Evolutionary conservation across 2,329 filamentous ascomycete species (phyloP).

Genomic region (Hymenoscyphus salicellus): DNA sequence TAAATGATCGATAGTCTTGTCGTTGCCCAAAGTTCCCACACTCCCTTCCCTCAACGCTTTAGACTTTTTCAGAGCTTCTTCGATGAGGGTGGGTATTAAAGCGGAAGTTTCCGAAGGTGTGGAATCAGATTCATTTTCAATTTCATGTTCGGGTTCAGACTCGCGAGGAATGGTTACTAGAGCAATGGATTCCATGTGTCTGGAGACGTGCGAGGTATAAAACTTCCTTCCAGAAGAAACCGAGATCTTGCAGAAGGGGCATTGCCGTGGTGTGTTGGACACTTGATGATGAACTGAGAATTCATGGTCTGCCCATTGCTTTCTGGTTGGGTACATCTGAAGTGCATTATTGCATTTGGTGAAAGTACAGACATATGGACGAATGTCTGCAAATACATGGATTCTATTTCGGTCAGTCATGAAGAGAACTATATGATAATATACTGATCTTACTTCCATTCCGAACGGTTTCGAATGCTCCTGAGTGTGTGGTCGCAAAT

Average conservation of each 20-base stretch:
- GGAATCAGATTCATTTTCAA: constrained; percentile 45
- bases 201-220: not conserved
- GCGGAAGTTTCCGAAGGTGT: constrained; percentile 43
- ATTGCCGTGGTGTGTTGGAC: not conserved
- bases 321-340: not conserved
- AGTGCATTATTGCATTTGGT: not conserved
- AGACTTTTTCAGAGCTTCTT: no score
- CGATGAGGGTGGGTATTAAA: no score
- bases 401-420: not conserved
- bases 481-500: not conserved
- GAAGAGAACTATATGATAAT: no score
- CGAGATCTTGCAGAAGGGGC: not conserved
- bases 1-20: no score
- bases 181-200: not conserved
- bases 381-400: not conserved
- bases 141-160: not conserved
- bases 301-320: not conserved
- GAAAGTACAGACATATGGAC: not conserved
- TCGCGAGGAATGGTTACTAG: not conserved
- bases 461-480: not conserved
- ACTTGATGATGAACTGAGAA: not conserved
- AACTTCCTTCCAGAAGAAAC: not conserved
- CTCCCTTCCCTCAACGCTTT: no score
- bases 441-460: constrained; percentile 5
- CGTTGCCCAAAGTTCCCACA: no score